Conservation (phyloP, 768 basidiomycete genomes). For the Amylocystis lapponica region DNA sequence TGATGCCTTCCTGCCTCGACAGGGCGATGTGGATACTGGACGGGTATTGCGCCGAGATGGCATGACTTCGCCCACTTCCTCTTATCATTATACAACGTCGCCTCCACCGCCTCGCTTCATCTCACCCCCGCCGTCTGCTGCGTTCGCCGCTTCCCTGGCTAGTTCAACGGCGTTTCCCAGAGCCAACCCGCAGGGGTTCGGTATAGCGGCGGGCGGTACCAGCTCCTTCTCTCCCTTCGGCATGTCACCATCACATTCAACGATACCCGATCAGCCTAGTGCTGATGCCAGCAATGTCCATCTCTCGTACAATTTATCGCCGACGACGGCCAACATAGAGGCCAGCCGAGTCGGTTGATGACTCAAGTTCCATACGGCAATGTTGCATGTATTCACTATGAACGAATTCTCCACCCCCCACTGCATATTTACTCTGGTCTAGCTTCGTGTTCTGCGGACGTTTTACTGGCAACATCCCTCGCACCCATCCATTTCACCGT, state of each 20-base stretch:
- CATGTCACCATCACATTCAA: constrained; percentile 27
- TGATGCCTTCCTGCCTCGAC: constrained; percentile 11
- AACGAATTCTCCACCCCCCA: constrained; percentile 9
- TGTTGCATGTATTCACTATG: constrained; percentile 23
- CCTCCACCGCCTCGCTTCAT: constrained; percentile 33
- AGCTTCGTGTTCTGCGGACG: constrained; percentile 13
- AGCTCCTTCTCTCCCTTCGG: constrained; percentile 32
- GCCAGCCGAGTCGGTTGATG: constrained; percentile 40
- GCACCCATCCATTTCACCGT: constrained; percentile 6
- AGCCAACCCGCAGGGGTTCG: constrained; percentile 20
- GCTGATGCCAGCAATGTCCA: constrained; percentile 23
- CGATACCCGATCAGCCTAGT: constrained; percentile 26
- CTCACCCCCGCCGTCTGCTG: constrained; percentile 26
- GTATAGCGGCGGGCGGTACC: constrained; percentile 16
- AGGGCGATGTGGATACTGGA: constrained; percentile 17
- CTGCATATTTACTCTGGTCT: constrained; percentile 21
- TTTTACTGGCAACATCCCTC: too few relatives aligned
- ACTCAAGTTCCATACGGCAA: constrained; percentile 7
- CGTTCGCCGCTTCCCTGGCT: constrained; percentile 14
- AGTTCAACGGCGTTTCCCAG: constrained; percentile 20
- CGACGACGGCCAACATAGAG: constrained; percentile 34
- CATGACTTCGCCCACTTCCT: constrained; percentile 25
- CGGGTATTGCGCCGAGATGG: constrained; percentile 23
- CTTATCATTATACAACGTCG: constrained; percentile 29
- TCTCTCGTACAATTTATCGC: constrained; percentile 17